Evolutionary conservation across 208 protist genomes (phyloP), one percentile per base, ranked within the genome.

Genomic region (Leishmania aethiopica): DNA sequence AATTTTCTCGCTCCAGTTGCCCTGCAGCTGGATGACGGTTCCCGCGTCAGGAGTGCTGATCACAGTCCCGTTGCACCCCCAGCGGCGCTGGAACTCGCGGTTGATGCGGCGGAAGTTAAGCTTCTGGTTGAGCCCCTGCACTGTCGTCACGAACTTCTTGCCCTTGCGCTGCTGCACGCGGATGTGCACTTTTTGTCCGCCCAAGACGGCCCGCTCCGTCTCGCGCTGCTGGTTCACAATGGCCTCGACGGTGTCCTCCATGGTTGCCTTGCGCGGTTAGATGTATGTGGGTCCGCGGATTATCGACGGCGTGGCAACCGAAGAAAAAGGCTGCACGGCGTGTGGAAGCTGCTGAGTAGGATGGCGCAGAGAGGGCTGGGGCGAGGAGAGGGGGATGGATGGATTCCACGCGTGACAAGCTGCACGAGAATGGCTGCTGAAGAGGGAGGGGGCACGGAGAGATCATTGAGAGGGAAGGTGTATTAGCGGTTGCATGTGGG

Each of bases 111-210:
- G 93, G 59, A 99, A 96, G 86, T 99, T 97, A n/a, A 99, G 84
- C 35, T 94, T 87, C 71, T 83, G 84, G 85, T 97, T 89, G n/a
- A 99, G 90, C 6, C 97, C 97, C 80, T 99, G 96, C 47, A 99
- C 92, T 0, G 98, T 99, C 2, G 99, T 99, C 64, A 99, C 89
- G 62, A 89, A 96, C 87, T 99, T 99, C 67, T 97, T 95, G 28
- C 98, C 98, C 78, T 91, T 99, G 77, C 99, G 92, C 94, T 99
- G 96, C 89, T 99, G 98, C 55, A 99, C 97, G 87, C 99, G 96
- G 83, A 99, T 99, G 89, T 99, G 98, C 19, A 99, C 92, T 78
- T 98, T 95, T 70, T 96, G 90, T 25, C 82, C 90, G 3, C 77
- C 89, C 28, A 96, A 77, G 22, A 83, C 88, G 13, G 90, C 89